Evolutionary conservation across 2,329 filamentous ascomycete genomes (phyloP).

Genomic region (Exophiala alcalophila): DNA sequence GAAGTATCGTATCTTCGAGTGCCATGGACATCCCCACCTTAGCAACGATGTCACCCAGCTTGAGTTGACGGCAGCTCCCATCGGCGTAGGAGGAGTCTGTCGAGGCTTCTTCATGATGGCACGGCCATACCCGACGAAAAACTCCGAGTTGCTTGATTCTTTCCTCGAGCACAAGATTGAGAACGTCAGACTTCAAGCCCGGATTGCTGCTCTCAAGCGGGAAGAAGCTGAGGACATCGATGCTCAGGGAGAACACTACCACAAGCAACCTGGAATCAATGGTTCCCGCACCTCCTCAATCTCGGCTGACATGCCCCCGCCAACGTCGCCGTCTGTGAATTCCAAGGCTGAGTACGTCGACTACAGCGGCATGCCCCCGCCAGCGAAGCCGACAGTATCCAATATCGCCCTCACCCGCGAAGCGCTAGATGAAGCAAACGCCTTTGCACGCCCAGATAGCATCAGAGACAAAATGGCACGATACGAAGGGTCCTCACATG

Average conservation of each 20-base stretch:
- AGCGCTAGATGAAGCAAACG: conserved; percentile 71
- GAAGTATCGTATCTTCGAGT: conserved; percentile 77
- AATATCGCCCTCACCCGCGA: conserved; percentile 73
- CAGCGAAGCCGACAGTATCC: conserved; percentile 59
- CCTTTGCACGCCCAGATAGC: conserved; percentile 66
- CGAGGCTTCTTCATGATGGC: conserved; percentile 93
- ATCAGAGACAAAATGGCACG: conserved; percentile 81
- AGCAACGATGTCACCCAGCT: conserved; percentile 56
- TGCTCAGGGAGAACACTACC: conserved; percentile 49
- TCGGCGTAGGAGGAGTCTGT: conserved; percentile 68
- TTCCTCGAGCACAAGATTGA: conserved; percentile 97
- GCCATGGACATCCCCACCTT: conserved; percentile 88
- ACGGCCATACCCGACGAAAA: conserved; percentile 83
- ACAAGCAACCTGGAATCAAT: conserved; percentile 27
- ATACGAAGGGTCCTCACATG: conserved; percentile 71
- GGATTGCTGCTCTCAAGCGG: conserved; percentile 77
- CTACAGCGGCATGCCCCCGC: conserved; percentile 60
- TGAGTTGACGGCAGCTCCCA: conserved; percentile 53
- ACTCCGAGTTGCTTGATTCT: conserved; percentile 79
- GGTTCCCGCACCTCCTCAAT: conserved; percentile 23
- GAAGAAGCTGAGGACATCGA: conserved; percentile 82
- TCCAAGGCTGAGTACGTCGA: conserved; percentile 21
- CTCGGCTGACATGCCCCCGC: conserved; percentile 21
- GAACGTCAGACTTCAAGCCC: conserved; percentile 79
- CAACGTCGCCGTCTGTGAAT: conserved; percentile 20